Conservation (phyloP, 192 early-diverging fungal species). For the Cladochytrium replicatum region DNA sequence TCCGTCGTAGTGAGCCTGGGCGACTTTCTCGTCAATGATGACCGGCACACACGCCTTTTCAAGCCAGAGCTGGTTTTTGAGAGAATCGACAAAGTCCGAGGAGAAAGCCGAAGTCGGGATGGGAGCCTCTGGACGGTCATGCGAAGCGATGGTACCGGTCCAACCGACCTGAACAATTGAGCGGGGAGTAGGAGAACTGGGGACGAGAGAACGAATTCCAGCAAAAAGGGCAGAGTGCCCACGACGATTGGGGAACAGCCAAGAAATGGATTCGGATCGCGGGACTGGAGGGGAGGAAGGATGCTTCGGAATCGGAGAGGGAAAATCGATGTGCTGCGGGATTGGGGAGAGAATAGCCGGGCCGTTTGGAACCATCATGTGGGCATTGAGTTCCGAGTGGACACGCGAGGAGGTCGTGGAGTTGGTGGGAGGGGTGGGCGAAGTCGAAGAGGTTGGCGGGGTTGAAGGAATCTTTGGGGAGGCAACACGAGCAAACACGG, state of each 20-base stretch:
- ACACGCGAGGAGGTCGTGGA: not conserved
- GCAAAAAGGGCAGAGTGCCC: slow-evolving; percentile 88
- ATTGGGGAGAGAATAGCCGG: not conserved
- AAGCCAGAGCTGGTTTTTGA: slow-evolving; percentile 43
- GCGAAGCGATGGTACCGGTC: slow-evolving; percentile 52
- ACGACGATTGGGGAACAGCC: slow-evolving; percentile 44
- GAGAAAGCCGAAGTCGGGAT: slow-evolving; percentile 40
- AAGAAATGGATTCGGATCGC: slow-evolving; percentile 15
- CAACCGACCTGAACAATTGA: slow-evolving; percentile 68
- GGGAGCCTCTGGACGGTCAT: slow-evolving; percentile 46
- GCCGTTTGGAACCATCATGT: not conserved
- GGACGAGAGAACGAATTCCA: slow-evolving; percentile 60
- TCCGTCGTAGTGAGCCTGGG: slow-evolving; percentile 86
- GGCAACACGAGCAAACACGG: not conserved
- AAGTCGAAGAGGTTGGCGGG: not conserved
- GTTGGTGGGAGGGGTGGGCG: not conserved
- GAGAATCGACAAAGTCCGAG: slow-evolving; percentile 36
- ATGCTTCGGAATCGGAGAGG: not conserved
- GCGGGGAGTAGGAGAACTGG: slow-evolving; percentile 29
- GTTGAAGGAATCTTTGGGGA: not conserved
- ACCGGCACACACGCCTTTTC: slow-evolving; percentile 63
- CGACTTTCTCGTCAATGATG: slow-evolving; percentile 58
- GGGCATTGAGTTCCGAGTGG: not conserved
- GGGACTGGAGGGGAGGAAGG: not conserved
- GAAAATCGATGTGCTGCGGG: not conserved